Evolutionary conservation across 495 filamentous ascomycete genomes (phyloP).

Genomic region (Cetradonia linearis): DNA sequence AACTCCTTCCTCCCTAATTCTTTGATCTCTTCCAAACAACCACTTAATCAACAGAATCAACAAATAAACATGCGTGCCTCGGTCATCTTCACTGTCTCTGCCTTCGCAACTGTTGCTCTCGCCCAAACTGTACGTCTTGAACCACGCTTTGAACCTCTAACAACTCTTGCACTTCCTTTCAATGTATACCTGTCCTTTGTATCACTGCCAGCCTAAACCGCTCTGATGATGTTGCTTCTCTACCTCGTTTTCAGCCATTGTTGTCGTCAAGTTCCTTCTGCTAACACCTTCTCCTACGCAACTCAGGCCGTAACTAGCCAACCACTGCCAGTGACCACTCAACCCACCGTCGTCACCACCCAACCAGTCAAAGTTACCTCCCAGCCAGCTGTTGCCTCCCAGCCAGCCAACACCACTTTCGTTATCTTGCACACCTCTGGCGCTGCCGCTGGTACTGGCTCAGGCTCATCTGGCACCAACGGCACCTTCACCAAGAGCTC

Average conservation of each 20-base stretch:
- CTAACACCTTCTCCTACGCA: slow-evolving; percentile 8
- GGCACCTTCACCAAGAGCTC: slow-evolving; percentile 24
- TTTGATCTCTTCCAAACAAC: background rate
- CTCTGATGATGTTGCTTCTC: background rate
- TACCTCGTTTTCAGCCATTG: background rate
- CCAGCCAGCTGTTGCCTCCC: slow-evolving; percentile 37
- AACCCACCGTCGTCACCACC: slow-evolving; percentile 30
- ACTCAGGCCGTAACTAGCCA: slow-evolving; percentile 43
- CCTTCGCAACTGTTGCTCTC: slow-evolving; percentile 8
- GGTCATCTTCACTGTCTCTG: slow-evolving; percentile 12
- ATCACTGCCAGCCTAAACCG: no score
- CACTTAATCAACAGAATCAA: background rate
- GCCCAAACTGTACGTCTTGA: slow-evolving; percentile 17
- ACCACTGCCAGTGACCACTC: slow-evolving; percentile 28
- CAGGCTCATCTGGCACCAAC: slow-evolving; percentile 19
- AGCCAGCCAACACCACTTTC: slow-evolving; percentile 28
- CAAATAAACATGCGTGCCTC: slow-evolving; percentile 14
- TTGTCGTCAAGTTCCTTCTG: background rate
- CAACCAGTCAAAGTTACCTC: slow-evolving; percentile 34
- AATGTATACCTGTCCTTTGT: background rate
- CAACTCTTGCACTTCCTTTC: background rate
- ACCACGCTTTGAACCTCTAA: background rate
- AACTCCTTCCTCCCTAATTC: background rate
- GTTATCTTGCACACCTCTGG: slow-evolving; percentile 6
- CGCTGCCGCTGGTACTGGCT: slow-evolving; percentile 16